Conservation (phyloP, 1,284 basidiomycete genomes). For the Tetrapyrgos nigripes region DNA sequence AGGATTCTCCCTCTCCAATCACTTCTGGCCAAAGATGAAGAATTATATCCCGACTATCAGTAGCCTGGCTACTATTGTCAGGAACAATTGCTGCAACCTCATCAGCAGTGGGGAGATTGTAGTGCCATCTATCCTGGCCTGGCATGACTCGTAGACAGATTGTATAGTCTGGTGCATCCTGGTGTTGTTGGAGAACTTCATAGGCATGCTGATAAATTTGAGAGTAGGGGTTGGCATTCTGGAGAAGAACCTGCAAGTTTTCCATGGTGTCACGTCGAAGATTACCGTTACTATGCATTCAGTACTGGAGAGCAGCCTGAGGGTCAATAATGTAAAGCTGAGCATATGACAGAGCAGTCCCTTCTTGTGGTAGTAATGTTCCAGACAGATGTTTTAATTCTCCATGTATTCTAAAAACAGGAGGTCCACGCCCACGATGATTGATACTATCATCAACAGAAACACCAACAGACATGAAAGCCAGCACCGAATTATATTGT, state of each 20-base stretch:
- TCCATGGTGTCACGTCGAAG: constrained; percentile 28
- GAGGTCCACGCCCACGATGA: constrained; percentile 29
- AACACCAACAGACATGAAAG: constrained; percentile 46
- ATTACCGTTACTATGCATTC: constrained; percentile 18
- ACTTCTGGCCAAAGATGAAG: no score
- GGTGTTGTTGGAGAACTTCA: constrained; percentile 31
- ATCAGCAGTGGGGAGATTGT: constrained; percentile 44
- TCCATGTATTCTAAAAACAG: constrained; percentile 36
- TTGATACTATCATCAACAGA: constrained; percentile 34
- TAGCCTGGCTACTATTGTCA: constrained; percentile 19
- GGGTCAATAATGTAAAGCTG: constrained; percentile 45
- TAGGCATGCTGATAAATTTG: constrained; percentile 34
- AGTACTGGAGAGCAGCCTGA: constrained; percentile 21
- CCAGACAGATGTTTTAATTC: constrained; percentile 37
- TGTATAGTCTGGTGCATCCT: constrained; percentile 18
- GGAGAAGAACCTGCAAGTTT: constrained; percentile 33
- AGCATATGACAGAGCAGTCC: constrained; percentile 29
- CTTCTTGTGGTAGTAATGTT: constrained; percentile 28
- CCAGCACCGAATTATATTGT: constrained; percentile 42
- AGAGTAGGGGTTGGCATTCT: constrained; percentile 34
- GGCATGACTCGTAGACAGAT: constrained; percentile 29
- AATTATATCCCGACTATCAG: constrained; percentile 37
- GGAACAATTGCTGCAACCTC: constrained; percentile 47
- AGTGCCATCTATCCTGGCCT: constrained; percentile 31
- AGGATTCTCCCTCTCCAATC: background rate